These are phyloP conservation scores for Bipolaris sorokiniana DNA, from an alignment of 2,329 filamentous ascomycete species.

Conservation along the genomic window DNA sequence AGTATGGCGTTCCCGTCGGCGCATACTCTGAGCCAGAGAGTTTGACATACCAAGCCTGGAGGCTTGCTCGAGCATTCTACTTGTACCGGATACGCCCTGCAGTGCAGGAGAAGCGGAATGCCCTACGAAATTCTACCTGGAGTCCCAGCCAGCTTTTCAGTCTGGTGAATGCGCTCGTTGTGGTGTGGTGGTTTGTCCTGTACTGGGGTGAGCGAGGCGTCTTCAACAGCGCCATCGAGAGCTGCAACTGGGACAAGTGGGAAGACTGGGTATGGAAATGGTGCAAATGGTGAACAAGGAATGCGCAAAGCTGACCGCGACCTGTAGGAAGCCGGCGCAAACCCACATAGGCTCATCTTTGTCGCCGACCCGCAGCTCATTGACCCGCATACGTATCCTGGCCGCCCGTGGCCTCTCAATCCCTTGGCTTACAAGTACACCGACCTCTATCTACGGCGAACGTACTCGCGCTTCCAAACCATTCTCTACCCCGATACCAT, in stretches of 20 bases:
- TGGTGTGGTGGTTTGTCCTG: slow-evolving; percentile 76
- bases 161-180: slow-evolving; percentile 60
- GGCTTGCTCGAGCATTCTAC: slow-evolving; percentile 38
- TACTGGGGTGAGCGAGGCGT: slow-evolving; percentile 85
- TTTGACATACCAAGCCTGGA: slow-evolving; percentile 39
- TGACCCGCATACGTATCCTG: slow-evolving; percentile 93
- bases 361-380: slow-evolving; percentile 91
- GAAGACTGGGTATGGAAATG: slow-evolving; percentile 77
- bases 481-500: slow-evolving; percentile 82
- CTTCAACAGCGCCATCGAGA: slow-evolving; percentile 72
- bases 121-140: slow-evolving; percentile 29
- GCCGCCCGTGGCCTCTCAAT: slow-evolving; percentile 75
- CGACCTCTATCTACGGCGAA: slow-evolving; percentile 86
- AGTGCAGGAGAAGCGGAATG: slow-evolving; percentile 20
- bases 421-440: slow-evolving; percentile 73
- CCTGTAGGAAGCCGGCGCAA: slow-evolving; percentile 72
- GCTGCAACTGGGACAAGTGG: slow-evolving; percentile 85
- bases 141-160: slow-evolving; percentile 34
- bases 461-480: slow-evolving; percentile 78
- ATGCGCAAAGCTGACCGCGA: slow-evolving; percentile 19
- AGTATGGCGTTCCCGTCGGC: slow-evolving; percentile 48
- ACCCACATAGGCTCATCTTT: slow-evolving; percentile 82
- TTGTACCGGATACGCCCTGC: slow-evolving; percentile 39
- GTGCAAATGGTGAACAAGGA: not conserved
- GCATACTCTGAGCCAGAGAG: slow-evolving; percentile 47